A percentile compares a stretch with the other conserved stretches of the same genome.
These are phyloP conservation scores for Aspergillus phoenicis DNA, from an alignment of 2,329 filamentous ascomycete genomes.

Conservation along the genomic window DNA sequence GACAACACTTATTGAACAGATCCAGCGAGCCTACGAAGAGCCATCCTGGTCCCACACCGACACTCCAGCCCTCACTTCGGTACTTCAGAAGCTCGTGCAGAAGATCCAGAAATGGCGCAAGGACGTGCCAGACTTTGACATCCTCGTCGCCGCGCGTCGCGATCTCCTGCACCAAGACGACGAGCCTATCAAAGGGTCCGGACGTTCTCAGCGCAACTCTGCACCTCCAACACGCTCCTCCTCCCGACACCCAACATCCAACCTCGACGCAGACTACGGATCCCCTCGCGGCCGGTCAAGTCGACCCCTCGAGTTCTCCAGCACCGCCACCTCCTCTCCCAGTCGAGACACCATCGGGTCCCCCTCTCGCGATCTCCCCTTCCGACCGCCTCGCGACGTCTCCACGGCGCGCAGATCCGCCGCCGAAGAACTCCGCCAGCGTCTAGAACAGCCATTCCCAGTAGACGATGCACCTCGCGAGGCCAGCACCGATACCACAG, in stretches of 20 bases:
- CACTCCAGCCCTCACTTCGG: slow-evolving; percentile 52
- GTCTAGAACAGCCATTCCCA: slow-evolving; percentile 38
- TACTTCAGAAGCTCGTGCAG: slow-evolving; percentile 63
- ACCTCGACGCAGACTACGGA: slow-evolving; percentile 17
- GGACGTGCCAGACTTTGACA: slow-evolving; percentile 71
- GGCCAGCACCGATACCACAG: not conserved
- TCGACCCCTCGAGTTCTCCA: slow-evolving; percentile 16
- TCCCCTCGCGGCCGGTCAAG: slow-evolving; percentile 31
- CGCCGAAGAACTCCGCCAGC: slow-evolving; percentile 37
- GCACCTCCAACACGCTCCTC: slow-evolving; percentile 23
- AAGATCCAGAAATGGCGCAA: slow-evolving; percentile 65
- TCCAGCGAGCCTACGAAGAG: slow-evolving; percentile 45
- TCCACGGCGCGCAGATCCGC: slow-evolving; percentile 28
- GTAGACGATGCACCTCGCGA: slow-evolving; percentile 10
- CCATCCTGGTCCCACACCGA: slow-evolving; percentile 52
- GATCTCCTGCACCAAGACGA: slow-evolving; percentile 42
- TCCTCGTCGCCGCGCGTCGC: slow-evolving; percentile 64
- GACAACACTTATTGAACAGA: slow-evolving; percentile 30
- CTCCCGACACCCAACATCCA: slow-evolving; percentile 20
- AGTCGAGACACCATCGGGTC: slow-evolving; percentile 24
- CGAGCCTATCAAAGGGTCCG: slow-evolving; percentile 18
- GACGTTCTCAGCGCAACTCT: slow-evolving; percentile 26
- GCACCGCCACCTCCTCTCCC: slow-evolving; percentile 22
- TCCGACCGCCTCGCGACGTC: slow-evolving; percentile 29
- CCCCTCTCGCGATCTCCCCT: slow-evolving; percentile 27